phyloP scores from a whole-genome alignment of 495 filamentous ascomycete species.

The Trichoderma virens region DNA sequence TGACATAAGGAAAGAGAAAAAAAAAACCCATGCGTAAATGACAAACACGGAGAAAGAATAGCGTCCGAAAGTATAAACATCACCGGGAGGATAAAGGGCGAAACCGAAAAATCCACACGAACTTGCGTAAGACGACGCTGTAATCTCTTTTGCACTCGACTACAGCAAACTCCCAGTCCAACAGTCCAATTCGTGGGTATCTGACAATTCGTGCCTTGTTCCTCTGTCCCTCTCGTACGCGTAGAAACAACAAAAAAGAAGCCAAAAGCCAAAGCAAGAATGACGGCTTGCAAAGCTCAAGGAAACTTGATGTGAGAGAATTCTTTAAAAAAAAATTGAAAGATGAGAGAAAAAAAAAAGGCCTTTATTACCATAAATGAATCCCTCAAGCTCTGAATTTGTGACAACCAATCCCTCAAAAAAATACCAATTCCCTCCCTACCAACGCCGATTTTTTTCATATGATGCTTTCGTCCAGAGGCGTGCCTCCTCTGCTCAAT shows the following conservation, averaged over 20 bases:
- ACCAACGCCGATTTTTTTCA: neutral
- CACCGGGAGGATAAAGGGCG: neutral
- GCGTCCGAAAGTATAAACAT: neutral
- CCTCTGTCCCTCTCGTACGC: neutral
- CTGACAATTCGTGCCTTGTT: neutral
- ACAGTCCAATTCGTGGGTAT: neutral
- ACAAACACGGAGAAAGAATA: neutral
- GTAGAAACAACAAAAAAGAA: neutral
- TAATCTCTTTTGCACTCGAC: neutral
- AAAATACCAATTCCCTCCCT: neutral
- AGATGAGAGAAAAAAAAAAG: neutral
- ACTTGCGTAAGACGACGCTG: neutral
- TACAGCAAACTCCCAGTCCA: neutral
- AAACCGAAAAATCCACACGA: neutral
- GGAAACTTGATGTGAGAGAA: no score
- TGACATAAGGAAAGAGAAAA: neutral
- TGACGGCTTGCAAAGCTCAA: neutral
- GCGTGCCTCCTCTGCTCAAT: conserved; percentile 10
- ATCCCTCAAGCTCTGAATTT: neutral
- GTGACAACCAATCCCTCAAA: neutral
- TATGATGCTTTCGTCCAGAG: conserved; percentile 11
- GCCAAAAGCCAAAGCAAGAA: neutral
- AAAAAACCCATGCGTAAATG: neutral
- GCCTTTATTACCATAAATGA: conserved; percentile 1
- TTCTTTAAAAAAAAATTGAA: no score